Conservation (phyloP, 805 yeast species). For the Hanseniaspora hatyaiensis region DNA sequence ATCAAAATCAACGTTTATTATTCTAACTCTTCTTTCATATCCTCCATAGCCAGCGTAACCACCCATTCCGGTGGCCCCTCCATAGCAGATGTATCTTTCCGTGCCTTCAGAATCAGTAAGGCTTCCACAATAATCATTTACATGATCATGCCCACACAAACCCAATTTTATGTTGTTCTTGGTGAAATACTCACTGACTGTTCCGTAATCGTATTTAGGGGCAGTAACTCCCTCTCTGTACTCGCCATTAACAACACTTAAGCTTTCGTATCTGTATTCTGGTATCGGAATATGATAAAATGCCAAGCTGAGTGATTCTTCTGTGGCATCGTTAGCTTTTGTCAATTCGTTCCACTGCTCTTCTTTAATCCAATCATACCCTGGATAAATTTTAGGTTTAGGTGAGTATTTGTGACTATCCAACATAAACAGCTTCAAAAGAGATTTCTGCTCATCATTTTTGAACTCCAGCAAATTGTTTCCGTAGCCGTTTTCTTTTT, state of each 20-base stretch:
- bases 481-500: conserved; percentile 57
- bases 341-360: conserved; percentile 52
- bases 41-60: conserved; percentile 93
- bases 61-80: conserved; percentile 90
- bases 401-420: conserved; percentile 74
- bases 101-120: conserved; percentile 33
- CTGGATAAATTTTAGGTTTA: conserved; percentile 54
- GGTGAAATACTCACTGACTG: background rate
- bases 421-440: conserved; percentile 56
- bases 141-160: conserved; percentile 90
- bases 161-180: conserved; percentile 58
- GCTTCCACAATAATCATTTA: conserved; percentile 76
- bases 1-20: conserved; percentile 48
- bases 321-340: conserved; percentile 30
- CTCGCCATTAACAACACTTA: conserved; percentile 42
- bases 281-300: conserved; percentile 92
- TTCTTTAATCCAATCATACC: conserved; percentile 77
- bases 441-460: conserved; percentile 33
- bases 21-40: conserved; percentile 64
- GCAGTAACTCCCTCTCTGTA: conserved; percentile 67
- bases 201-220: conserved; percentile 43
- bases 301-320: conserved; percentile 51
- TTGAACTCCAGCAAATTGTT: conserved; percentile 54
- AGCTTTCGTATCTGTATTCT: conserved; percentile 39
- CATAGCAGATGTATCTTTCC: conserved; percentile 78